These are phyloP conservation scores for Dysphania ambrosioides DNA, from an alignment of 148 eudicot genomes.

Conservation along the genomic window DNA sequence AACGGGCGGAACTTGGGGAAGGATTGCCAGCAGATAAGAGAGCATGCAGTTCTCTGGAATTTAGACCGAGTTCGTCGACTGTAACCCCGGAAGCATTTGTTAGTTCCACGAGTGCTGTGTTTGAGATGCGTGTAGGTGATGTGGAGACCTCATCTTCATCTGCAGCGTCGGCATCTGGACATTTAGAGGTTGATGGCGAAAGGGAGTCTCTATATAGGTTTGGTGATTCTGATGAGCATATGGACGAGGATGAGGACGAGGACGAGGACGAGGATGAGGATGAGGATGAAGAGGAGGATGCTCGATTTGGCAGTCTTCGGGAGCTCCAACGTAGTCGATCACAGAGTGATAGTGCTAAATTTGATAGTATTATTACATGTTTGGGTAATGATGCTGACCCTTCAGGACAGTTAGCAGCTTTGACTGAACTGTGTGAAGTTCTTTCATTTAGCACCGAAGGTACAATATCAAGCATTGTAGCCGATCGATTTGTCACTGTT, in stretches of 20 bases:
- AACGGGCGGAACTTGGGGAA: slow-evolving; percentile 57
- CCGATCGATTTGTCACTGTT: slow-evolving; percentile 56
- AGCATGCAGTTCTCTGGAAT: slow-evolving; percentile 69
- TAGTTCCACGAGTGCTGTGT: slow-evolving; percentile 25
- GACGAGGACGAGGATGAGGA: slow-evolving; percentile 47
- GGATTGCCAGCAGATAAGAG: slow-evolving; percentile 83
- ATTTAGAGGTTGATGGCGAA: slow-evolving; percentile 71
- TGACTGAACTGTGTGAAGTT: slow-evolving; percentile 81
- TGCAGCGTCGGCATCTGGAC: slow-evolving; percentile 53
- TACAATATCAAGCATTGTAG: slow-evolving; percentile 52
- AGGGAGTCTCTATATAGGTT: slow-evolving; percentile 73
- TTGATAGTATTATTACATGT: slow-evolving; percentile 47
- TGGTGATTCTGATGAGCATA: slow-evolving; percentile 90
- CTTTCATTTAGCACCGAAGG: slow-evolving; percentile 66
- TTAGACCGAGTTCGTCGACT: slow-evolving; percentile 67
- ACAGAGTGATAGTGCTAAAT: slow-evolving; percentile 47
- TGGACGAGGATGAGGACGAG: slow-evolving; percentile 46
- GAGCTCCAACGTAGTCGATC: slow-evolving; percentile 53
- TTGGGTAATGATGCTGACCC: slow-evolving; percentile 54
- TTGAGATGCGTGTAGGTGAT: slow-evolving; percentile 50
- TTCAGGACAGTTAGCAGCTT: slow-evolving; percentile 61
- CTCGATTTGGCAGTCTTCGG: slow-evolving; percentile 38
- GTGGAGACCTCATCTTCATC: slow-evolving; percentile 81
- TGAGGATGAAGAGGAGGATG: slow-evolving; percentile 46
- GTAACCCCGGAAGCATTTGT: slow-evolving; percentile 43